Evolutionary conservation across 352 stramenopile species (phyloP).

Genomic region (Pythium insidiosum): DNA sequence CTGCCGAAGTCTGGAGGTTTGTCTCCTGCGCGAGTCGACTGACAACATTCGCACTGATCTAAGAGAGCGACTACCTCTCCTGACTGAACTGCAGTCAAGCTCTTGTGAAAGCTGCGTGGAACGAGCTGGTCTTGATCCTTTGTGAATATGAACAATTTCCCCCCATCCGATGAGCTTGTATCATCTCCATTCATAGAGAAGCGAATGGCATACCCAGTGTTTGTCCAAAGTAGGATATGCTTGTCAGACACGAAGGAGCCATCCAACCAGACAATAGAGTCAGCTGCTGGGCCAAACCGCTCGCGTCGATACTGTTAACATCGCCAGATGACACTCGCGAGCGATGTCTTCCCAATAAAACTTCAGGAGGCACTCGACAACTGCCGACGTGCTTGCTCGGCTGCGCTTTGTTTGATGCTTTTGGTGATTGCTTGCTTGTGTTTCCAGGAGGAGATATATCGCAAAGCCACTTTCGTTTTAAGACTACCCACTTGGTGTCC

Average conservation of each 20-base stretch:
- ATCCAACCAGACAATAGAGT: too few relatives aligned
- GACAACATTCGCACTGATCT: constrained; percentile 57
- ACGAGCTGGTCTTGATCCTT: constrained; percentile 79
- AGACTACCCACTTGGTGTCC: constrained; percentile 61
- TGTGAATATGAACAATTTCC: constrained; percentile 78
- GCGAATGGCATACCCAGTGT: constrained; percentile 50
- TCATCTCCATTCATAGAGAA: constrained; percentile 30
- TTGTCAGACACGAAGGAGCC: constrained; percentile 59
- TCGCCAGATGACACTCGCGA: too few relatives aligned
- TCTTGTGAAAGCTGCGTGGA: constrained; percentile 63
- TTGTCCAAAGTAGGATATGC: constrained; percentile 62
- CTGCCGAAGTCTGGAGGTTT: too few relatives aligned
- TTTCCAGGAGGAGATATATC: constrained; percentile 20
- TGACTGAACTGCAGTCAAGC: constrained; percentile 36
- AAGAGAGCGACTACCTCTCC: constrained; percentile 42
- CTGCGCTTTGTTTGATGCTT: constrained; percentile 17
- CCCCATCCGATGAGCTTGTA: constrained; percentile 16
- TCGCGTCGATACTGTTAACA: too few relatives aligned
- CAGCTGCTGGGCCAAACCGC: too few relatives aligned
- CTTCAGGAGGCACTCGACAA: constrained; percentile 33
- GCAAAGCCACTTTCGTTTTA: constrained; percentile 79
- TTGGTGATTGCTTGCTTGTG: constrained; percentile 10
- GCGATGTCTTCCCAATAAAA: constrained; percentile 16
- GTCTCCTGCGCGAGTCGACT: too few relatives aligned
- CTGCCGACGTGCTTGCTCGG: constrained; percentile 33